These are phyloP conservation scores for Alternaria gansuensis DNA, from an alignment of 2,329 filamentous ascomycete species.

Conservation along the genomic window DNA sequence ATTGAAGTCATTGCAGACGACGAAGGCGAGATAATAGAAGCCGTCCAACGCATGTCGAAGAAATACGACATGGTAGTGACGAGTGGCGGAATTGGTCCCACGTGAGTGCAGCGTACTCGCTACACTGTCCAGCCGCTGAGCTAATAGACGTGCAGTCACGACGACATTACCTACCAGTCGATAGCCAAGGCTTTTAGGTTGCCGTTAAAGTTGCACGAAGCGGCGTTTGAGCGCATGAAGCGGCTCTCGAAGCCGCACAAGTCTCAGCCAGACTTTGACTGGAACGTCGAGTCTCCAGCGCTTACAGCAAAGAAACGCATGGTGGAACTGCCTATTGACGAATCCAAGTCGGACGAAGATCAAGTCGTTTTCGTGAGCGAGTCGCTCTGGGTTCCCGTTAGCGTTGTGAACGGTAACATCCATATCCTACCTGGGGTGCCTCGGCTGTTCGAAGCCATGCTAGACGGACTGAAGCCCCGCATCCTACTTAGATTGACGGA, in stretches of 20 bases:
- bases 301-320: constrained; percentile 87
- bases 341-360: constrained; percentile 67
- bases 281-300: constrained; percentile 81
- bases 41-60: constrained; percentile 83
- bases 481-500: constrained; percentile 77
- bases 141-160: constrained; percentile 69
- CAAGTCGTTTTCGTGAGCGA: constrained; percentile 83
- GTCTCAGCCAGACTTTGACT: constrained; percentile 78
- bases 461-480: constrained; percentile 77
- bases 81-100: constrained; percentile 93
- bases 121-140: constrained; percentile 31
- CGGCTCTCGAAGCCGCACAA: constrained; percentile 76
- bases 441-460: constrained; percentile 78
- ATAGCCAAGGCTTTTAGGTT: constrained; percentile 90
- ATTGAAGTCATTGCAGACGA: constrained; percentile 95
- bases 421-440: constrained; percentile 94
- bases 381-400: constrained; percentile 89
- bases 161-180: constrained; percentile 96
- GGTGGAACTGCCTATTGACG: constrained; percentile 84
- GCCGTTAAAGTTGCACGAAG: constrained; percentile 77
- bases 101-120: constrained; percentile 65
- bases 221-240: constrained; percentile 84
- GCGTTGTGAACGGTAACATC: constrained; percentile 89
- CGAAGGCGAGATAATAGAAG: constrained; percentile 87
- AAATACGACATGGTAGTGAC: constrained; percentile 96